Evolutionary conservation across 1,139 yeast genomes (phyloP).

Genomic region (Suhomyces choctaworum): DNA sequence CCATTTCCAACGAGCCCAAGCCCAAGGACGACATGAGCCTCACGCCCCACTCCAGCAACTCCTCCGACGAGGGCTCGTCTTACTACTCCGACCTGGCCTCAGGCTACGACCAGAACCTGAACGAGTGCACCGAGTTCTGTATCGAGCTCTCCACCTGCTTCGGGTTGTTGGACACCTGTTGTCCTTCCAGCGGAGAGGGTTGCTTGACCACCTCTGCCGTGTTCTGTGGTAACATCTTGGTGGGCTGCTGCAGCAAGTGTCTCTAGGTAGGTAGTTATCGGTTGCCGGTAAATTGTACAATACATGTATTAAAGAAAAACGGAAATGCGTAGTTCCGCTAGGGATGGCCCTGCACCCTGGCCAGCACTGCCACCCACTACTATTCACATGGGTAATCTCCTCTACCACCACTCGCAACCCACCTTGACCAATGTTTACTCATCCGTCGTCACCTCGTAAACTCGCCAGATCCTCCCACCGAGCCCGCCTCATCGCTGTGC

Average conservation of each 20-base stretch:
- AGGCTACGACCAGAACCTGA: slow-evolving; percentile 37
- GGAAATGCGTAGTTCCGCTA: no score
- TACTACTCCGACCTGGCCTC: slow-evolving; percentile 30
- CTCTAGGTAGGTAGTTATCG: no score
- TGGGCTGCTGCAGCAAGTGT: slow-evolving; percentile 36
- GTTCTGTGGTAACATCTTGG: slow-evolving; percentile 39
- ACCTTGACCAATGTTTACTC: no score
- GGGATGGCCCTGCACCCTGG: no score
- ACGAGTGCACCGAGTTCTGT: slow-evolving; percentile 49
- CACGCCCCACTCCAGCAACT: slow-evolving; percentile 4
- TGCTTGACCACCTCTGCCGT: slow-evolving; percentile 38
- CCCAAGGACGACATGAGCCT: slow-evolving; percentile 11
- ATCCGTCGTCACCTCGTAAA: no score
- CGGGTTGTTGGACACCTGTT: slow-evolving; percentile 43
- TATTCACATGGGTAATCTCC: no score
- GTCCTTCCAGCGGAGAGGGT: slow-evolving; percentile 46
- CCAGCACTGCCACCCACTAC: no score
- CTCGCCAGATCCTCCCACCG: no score
- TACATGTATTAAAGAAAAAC: slow-evolving; percentile 2
- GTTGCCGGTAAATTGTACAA: slow-evolving; percentile 12
- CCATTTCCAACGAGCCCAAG: slow-evolving; percentile 13
- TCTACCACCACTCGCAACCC: no score
- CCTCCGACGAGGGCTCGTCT: slow-evolving; percentile 9
- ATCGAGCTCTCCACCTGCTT: slow-evolving; percentile 41
- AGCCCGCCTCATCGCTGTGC: no score